Evolutionary conservation across 1,284 basidiomycete species (phyloP).

Genomic region (Cutaneotrichosporon cavernicola): DNA sequence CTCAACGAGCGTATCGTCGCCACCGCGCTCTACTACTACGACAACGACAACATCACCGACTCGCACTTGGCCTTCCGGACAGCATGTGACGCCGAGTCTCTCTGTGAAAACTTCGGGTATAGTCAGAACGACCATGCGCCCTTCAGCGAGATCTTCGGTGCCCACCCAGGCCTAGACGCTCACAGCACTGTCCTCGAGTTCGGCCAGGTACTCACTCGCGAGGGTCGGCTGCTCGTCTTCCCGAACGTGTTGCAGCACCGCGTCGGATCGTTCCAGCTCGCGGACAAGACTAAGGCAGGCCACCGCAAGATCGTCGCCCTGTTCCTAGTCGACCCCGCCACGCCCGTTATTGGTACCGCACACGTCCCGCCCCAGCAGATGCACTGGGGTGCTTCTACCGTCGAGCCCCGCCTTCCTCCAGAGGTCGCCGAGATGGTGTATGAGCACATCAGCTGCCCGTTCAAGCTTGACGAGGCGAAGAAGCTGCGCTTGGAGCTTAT

Average conservation of each 20-base stretch:
- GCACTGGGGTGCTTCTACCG: constrained; percentile 12
- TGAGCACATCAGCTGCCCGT: constrained; percentile 21
- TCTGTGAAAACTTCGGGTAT: background rate
- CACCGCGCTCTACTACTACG: constrained; percentile 24
- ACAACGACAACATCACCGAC: constrained; percentile 22
- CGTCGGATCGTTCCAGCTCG: constrained; percentile 18
- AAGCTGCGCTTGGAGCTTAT: constrained; percentile 23
- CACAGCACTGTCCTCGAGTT: constrained; percentile 3
- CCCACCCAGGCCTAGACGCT: constrained; percentile 13
- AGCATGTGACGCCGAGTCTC: background rate
- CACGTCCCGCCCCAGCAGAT: constrained; percentile 26
- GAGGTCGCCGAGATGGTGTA: constrained; percentile 21
- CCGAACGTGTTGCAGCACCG: constrained; percentile 23
- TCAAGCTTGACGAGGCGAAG: constrained; percentile 17
- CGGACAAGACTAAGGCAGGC: constrained; percentile 15
- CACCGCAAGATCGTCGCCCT: constrained; percentile 28
- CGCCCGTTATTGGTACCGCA: constrained; percentile 16
- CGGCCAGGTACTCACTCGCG: constrained; percentile 4
- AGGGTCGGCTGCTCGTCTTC: constrained; percentile 18
- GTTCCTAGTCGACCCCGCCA: constrained; percentile 25
- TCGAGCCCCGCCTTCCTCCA: constrained; percentile 13
- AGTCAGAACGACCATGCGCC: constrained; percentile 17
- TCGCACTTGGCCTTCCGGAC: constrained; percentile 16
- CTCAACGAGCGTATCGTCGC: constrained; percentile 23
- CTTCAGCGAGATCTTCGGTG: constrained; percentile 13